A percentile compares a stretch with the other conserved stretches of the same genome.
Evolutionary conservation across 306 rosid genomes (phyloP).

Genomic region (Trifolium pratense): DNA sequence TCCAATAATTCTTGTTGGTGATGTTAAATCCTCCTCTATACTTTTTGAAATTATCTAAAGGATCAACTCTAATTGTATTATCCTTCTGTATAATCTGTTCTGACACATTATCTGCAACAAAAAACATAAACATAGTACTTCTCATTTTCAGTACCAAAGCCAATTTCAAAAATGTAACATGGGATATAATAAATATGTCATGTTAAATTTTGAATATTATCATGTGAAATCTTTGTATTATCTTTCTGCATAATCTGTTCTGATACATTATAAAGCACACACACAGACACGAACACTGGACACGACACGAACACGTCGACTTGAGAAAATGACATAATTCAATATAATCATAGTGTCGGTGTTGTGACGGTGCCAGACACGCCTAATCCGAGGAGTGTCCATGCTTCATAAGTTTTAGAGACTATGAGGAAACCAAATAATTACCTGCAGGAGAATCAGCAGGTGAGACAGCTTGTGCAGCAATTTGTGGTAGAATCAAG

Average conservation of each 20-base stretch:
- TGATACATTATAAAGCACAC: no score
- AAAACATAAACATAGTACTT: constrained; percentile 41
- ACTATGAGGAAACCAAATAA: constrained; percentile 26
- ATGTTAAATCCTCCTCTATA: constrained; percentile 81
- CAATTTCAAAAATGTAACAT: constrained; percentile 1
- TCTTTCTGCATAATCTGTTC: no score
- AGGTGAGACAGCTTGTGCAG: constrained; percentile 48
- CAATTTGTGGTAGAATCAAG: constrained; percentile 46
- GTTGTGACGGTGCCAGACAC: no score
- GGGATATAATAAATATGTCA: neutral
- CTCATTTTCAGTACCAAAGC: constrained; percentile 27
- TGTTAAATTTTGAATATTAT: neutral
- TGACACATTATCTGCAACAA: constrained; percentile 46
- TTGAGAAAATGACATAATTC: no score
- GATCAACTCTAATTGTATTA: constrained; percentile 70
- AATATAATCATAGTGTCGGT: no score
- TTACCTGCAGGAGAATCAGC: constrained; percentile 49
- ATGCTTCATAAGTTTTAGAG: no score
- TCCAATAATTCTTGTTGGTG: constrained; percentile 88
- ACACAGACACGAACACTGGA: no score
- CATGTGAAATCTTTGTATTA: neutral
- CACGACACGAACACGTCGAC: no score
- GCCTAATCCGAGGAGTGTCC: no score
- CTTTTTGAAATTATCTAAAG: constrained; percentile 58
- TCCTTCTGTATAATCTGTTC: constrained; percentile 44